Evolutionary conservation across 345 rosid genomes (phyloP).

Genomic region (Cardamine chenopodiifolia): DNA sequence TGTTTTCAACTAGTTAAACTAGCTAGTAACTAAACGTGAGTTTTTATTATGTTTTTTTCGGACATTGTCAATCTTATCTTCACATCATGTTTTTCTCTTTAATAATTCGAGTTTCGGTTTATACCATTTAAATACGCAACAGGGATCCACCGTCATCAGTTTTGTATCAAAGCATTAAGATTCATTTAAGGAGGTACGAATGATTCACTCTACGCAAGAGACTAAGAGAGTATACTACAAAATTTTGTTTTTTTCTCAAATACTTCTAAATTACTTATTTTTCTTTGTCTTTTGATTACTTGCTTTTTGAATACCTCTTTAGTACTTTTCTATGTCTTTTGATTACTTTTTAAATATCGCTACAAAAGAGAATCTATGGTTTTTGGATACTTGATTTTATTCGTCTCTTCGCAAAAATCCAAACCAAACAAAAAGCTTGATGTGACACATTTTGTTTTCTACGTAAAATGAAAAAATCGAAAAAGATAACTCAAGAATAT

Average conservation of each 20-base stretch:
- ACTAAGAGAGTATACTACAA: conserved; percentile 16
- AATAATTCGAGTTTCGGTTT: not conserved
- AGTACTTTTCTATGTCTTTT: not conserved
- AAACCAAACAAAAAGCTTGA: conserved; percentile 34
- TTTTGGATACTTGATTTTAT: conserved; percentile 8
- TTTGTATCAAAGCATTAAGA: not conserved
- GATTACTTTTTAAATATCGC: not conserved
- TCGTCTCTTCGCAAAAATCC: conserved; percentile 20
- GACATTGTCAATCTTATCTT: not conserved
- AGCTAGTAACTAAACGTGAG: not conserved
- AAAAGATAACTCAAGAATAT: conserved; percentile 15
- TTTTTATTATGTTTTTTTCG: not conserved
- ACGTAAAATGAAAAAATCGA: conserved; percentile 12
- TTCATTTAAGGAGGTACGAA: conserved; percentile 14
- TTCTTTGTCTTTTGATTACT: not conserved
- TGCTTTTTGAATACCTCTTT: not conserved
- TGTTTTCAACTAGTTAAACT: not conserved
- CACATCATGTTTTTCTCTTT: not conserved
- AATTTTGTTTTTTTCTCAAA: conserved; percentile 2
- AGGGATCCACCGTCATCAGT: conserved; percentile 14
- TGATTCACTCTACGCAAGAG: conserved; percentile 27
- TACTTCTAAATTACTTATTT: not conserved
- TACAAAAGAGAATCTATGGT: not conserved
- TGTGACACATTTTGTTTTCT: conserved; percentile 41
- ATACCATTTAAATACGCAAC: not conserved